Evolutionary conservation across 495 filamentous ascomycete genomes (phyloP), one percentile per base, ranked within the genome.

Genomic region (Penicillium coprophilum): DNA sequence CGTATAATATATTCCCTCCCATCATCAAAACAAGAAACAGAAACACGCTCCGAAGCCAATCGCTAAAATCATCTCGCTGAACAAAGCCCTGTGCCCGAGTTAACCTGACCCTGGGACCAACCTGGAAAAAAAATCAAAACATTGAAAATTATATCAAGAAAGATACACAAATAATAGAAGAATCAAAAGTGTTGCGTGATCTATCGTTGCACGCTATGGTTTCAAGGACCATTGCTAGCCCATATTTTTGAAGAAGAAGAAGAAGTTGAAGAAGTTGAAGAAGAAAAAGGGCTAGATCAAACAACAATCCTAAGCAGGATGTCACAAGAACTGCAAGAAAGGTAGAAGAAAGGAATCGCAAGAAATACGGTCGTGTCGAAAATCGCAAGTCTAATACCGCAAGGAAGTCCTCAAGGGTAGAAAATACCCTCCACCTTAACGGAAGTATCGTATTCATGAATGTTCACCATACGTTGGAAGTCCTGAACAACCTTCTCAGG

Each of bases 401-500:
- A 43, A 54, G 47, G n/a, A 53, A n/a, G 41, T n/a, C 30, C 28
- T 48, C 40, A 60, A 36, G 49, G 34, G 24, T 60, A 53, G 39
- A 56, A 60, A 46, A 55, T 46, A 57, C 64, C 65, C 59, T 76
- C 71, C 51, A 72, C 67, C 55, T 76, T 75, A 15, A 74, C 62
- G 4, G 73, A 68, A 9, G 58, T 24, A 4, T 67, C 72, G 50
- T 64, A 79, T 34, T 77, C 87, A 80, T 71, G 83, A 44, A 76
- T 87, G 80, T 71, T 83, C 56, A 94, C 90, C 85, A 96, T 90
- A 66, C 89, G 86, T 63, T 87, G 88, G 76, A 97, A 98, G 72
- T 93, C 89, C 55, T 86, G 84, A 49, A 98, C 92, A 44, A 97
- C 90, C 65, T 98, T 91, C 59, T 85, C 78, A 44, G 95, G 91